Conservation (phyloP, 1,284 basidiomycete genomes). For the Apiotrichum sp. region DNA sequence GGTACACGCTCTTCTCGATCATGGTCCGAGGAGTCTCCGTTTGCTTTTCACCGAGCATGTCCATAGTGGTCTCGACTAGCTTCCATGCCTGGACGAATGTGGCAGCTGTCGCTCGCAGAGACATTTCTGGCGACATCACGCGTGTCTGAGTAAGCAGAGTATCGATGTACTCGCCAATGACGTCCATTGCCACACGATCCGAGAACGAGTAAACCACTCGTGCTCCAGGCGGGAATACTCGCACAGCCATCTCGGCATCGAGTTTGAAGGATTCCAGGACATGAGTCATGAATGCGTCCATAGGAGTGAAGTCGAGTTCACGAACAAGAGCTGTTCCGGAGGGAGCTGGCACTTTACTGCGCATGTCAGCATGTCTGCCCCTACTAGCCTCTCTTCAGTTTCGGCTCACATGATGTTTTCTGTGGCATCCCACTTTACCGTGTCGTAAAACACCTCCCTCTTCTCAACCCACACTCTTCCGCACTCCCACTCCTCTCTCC, state of each 20-base stretch:
- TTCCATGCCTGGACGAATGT: slow-evolving; percentile 82
- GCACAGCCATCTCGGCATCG: slow-evolving; percentile 71
- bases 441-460: slow-evolving; percentile 85
- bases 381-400: too few species aligned
- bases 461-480: slow-evolving; percentile 90
- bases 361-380: background rate
- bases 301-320: slow-evolving; percentile 74
- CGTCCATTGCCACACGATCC: slow-evolving; percentile 41
- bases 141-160: slow-evolving; percentile 70
- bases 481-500: slow-evolving; percentile 72
- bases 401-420: slow-evolving; percentile 73
- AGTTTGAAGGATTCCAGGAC: slow-evolving; percentile 61
- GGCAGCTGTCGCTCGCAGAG: slow-evolving; percentile 79
- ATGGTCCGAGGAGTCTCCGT: slow-evolving; percentile 47
- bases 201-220: slow-evolving; percentile 40
- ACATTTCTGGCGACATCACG: slow-evolving; percentile 64
- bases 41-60: slow-evolving; percentile 36
- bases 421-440: slow-evolving; percentile 67
- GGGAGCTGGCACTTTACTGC: slow-evolving; percentile 27
- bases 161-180: slow-evolving; percentile 76
- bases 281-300: slow-evolving; percentile 81
- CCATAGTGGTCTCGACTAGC: slow-evolving; percentile 69
- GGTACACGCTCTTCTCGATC: slow-evolving; percentile 78
- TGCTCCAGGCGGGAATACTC: slow-evolving; percentile 69
- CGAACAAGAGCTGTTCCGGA: slow-evolving; percentile 31